Percentiles rank a stretch among this genome's conserved stretches.
Conservation (phyloP, 2,329 filamentous ascomycete genomes). For the Verticillium tricorpus region DNA sequence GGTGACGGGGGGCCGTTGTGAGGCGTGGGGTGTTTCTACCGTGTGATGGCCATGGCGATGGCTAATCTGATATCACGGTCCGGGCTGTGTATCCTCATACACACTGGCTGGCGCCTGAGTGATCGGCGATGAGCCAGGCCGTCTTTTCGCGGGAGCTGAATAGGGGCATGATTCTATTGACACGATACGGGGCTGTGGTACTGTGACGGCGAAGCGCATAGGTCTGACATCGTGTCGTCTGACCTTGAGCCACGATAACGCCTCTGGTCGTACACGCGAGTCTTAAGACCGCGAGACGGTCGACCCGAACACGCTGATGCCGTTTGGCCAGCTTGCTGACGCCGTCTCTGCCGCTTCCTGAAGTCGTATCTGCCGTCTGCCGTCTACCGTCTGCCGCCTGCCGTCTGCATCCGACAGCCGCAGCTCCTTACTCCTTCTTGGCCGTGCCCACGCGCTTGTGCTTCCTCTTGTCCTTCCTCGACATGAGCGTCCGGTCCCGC, state of each 20-base stretch:
- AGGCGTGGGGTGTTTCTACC: not conserved
- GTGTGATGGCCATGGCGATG: not conserved
- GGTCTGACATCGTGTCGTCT: too few relatives aligned
- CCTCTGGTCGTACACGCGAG: too few relatives aligned
- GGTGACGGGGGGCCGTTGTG: not conserved
- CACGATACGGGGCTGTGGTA: not conserved
- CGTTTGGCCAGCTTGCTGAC: too few relatives aligned
- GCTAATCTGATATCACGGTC: not conserved
- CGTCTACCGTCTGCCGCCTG: too few relatives aligned
- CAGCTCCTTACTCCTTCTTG: constrained; percentile 28
- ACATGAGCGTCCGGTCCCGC: constrained; percentile 67
- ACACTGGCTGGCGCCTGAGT: not conserved
- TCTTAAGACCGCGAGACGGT: too few relatives aligned
- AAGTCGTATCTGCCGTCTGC: too few relatives aligned
- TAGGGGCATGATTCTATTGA: not conserved
- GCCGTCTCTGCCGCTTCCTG: too few relatives aligned
- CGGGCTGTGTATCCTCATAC: not conserved
- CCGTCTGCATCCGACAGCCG: constrained; percentile 1
- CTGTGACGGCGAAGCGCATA: not conserved
- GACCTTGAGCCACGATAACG: too few relatives aligned
- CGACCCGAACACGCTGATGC: too few relatives aligned
- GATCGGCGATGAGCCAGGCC: too few relatives aligned
- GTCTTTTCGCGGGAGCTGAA: not conserved
- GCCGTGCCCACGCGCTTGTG: constrained; percentile 55
- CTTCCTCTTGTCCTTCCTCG: constrained; percentile 71